These are phyloP conservation scores for Gaertneriomyces sp. DNA, from an alignment of 192 early-diverging fungal species.

Conservation along the genomic window DNA sequence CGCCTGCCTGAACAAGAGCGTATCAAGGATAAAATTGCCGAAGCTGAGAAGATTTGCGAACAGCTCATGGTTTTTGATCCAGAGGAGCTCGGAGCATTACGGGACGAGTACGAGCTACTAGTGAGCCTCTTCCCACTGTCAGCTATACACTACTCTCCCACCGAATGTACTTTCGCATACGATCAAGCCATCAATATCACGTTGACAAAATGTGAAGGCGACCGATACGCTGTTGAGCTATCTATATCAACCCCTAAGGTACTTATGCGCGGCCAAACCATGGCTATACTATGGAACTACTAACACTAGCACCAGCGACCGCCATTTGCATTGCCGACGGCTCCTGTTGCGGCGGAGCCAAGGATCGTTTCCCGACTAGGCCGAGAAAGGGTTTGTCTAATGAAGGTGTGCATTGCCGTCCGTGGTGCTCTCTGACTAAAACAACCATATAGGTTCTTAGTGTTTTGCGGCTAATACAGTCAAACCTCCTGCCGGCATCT, in stretches of 20 bases:
- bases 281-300: neutral
- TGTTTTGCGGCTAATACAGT: neutral
- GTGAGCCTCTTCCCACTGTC: constrained; percentile 20
- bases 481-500: constrained; percentile 2
- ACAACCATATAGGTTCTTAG: neutral
- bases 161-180: constrained; percentile 9
- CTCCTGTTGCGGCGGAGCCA: neutral
- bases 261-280: neutral
- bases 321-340: neutral
- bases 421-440: neutral
- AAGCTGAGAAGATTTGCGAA: constrained; percentile 23
- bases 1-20: neutral
- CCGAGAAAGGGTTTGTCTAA: neutral
- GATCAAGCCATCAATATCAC: constrained; percentile 14
- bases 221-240: constrained; percentile 3
- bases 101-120: constrained; percentile 25
- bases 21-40: neutral
- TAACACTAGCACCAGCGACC: neutral
- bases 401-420: neutral
- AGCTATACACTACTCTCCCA: neutral
- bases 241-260: constrained; percentile 6
- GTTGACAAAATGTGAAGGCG: constrained; percentile 9
- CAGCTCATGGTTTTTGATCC: constrained; percentile 27
- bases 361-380: neutral
- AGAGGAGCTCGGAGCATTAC: constrained; percentile 16